Evolutionary conservation across 1,284 basidiomycete species (phyloP), one percentile per base, ranked within the genome.

Genomic region (Blastosporella zonata): DNA sequence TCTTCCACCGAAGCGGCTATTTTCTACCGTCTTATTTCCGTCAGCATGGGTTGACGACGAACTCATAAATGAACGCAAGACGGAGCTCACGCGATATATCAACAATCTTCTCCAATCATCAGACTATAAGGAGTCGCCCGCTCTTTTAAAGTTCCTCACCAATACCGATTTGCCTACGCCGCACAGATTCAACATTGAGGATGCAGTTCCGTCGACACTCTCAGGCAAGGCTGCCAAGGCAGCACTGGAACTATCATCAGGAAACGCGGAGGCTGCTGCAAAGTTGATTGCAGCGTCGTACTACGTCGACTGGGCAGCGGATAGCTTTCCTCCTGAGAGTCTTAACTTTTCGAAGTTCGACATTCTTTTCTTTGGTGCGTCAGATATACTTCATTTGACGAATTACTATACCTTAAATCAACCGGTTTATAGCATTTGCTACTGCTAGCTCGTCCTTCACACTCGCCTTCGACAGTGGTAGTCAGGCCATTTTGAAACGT

Each of bases 281-380:
- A 56, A 55, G 7, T 60, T 64, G 12, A 62, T 73, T 18, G 72
- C 70, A 7, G 72, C 71, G 13, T 79, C 77, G 0, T 88, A 88
- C 69, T 89, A 84, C 47, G 61, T 62, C 36, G 81, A 87, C 61
- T 89, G 87, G 87, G 71, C 75, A 13, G 72, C 71, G 3, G 69
- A 68, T 50, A 64, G 65, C 15, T 68, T 79, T 48, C 68, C 82
- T 2, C 84, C 84, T 4, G 78, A 82, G 63, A 61, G 64, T 5
- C 67, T 89, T 47, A 77, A 88, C 65, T 88, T 76, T 64, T 72
- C 71, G 47, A 75, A 78, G 54, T 82, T 82, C 55, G 81, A 87
- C 63, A 75, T 86, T 47, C 67, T 89, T 48, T 77, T 84, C 63
- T 88, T 81, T 57, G 74, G 73, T 74, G 52, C 20, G 64, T 55